Evolutionary conservation across 2,329 filamentous ascomycete species (phyloP).

Genomic region (Phialophora chinensis): DNA sequence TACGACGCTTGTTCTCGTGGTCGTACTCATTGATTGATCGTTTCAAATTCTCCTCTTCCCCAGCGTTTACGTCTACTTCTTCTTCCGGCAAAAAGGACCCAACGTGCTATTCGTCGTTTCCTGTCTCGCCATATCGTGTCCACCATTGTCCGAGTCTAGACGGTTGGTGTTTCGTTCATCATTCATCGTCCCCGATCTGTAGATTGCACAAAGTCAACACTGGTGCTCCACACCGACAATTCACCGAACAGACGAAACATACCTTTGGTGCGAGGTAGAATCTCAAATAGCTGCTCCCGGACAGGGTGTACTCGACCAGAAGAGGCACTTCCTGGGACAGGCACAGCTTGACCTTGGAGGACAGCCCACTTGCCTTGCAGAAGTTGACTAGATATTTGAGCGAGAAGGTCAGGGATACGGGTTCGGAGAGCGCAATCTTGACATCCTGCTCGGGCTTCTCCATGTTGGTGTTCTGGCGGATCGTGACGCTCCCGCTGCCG

Average conservation of each 20-base stretch:
- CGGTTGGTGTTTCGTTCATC: slow-evolving; percentile 35
- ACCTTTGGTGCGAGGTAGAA: slow-evolving; percentile 99
- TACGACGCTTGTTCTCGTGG: neutral
- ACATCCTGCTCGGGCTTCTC: slow-evolving; percentile 88
- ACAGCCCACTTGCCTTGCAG: slow-evolving; percentile 93
- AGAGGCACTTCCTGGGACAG: slow-evolving; percentile 96
- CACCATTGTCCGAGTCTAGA: neutral
- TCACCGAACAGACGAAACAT: slow-evolving; percentile 43
- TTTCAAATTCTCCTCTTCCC: neutral
- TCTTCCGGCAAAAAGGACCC: neutral
- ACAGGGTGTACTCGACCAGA: slow-evolving; percentile 86
- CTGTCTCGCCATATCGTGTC: neutral
- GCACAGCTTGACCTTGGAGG: slow-evolving; percentile 83
- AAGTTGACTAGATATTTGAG: slow-evolving; percentile 99
- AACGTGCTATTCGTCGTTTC: neutral
- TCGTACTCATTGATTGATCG: neutral
- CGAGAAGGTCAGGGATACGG: slow-evolving; percentile 93
- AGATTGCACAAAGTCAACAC: neutral
- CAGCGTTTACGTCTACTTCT: neutral
- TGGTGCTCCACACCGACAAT: neutral
- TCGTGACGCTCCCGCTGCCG: slow-evolving; percentile 89
- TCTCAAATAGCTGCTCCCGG: slow-evolving; percentile 83
- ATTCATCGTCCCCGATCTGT: slow-evolving; percentile 68
- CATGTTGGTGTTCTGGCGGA: slow-evolving; percentile 84
- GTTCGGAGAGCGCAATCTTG: slow-evolving; percentile 87